A percentile compares a stretch with the other conserved stretches of the same genome.
phyloP scores from a whole-genome alignment of 2,329 filamentous ascomycete genomes.

The Neonectria faginata region DNA sequence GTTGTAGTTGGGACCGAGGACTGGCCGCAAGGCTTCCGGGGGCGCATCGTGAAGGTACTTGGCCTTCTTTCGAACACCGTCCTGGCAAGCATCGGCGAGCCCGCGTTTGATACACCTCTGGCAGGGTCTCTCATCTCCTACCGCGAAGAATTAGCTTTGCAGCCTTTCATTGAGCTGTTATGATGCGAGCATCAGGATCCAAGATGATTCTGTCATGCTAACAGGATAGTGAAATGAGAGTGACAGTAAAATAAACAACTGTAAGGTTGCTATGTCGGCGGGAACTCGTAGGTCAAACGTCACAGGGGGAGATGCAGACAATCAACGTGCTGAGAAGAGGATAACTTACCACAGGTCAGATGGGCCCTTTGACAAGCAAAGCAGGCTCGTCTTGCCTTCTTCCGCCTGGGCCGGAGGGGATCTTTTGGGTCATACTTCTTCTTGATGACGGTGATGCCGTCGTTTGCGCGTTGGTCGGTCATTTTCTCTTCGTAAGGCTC shows the following conservation, averaged over 20 bases:
- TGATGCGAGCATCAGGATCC: conserved; percentile 17
- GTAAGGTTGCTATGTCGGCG: neutral
- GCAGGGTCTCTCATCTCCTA: conserved; percentile 95
- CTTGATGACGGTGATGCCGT: conserved; percentile 65
- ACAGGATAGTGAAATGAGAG: neutral
- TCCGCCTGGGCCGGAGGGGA: conserved; percentile 86
- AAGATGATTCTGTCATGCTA: conserved; percentile 3
- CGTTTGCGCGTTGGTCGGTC: conserved; percentile 60
- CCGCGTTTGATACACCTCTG: conserved; percentile 94
- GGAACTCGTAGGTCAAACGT: conserved; percentile 27
- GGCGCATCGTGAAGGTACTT: conserved; percentile 99
- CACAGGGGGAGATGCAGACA: conserved; percentile 23
- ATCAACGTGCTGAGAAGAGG: conserved; percentile 25
- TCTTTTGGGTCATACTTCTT: conserved; percentile 88
- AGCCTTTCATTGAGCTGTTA: conserved; percentile 18
- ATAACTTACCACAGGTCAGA: conserved; percentile 92
- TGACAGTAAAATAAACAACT: conserved; percentile 1
- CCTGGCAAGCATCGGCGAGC: conserved; percentile 90
- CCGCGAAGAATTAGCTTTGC: conserved; percentile 36
- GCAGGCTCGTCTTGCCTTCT: conserved; percentile 95
- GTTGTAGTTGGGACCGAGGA: conserved; percentile 78
- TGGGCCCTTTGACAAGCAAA: conserved; percentile 97
- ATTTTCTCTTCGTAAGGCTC: conserved; percentile 65
- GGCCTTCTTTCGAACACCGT: conserved; percentile 97
- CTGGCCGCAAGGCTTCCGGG: conserved; percentile 87